These are phyloP conservation scores for Didymella sp. DNA, from an alignment of 2,329 filamentous ascomycete species.

Conservation along the genomic window DNA sequence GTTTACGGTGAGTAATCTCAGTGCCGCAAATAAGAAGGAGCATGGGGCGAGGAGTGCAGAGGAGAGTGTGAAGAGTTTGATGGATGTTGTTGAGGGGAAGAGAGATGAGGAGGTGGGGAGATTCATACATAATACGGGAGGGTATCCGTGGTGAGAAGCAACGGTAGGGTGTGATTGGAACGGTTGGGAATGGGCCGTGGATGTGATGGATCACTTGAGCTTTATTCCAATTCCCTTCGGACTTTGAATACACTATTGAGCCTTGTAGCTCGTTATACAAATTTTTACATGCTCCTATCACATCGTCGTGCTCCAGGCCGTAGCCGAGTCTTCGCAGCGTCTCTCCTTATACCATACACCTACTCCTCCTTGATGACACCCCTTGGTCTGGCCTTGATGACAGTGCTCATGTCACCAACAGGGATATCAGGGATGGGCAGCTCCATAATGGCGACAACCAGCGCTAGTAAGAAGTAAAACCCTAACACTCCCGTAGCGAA, in stretches of 20 bases:
- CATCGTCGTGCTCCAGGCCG: background rate
- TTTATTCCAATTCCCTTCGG: background rate
- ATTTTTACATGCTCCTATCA: background rate
- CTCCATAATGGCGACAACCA: conserved; percentile 27
- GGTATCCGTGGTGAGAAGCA: conserved; percentile 40
- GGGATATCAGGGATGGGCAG: conserved; percentile 24
- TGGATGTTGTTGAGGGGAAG: conserved; percentile 49
- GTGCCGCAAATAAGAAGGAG: conserved; percentile 42
- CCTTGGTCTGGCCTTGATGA: conserved; percentile 19
- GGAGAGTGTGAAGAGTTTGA: conserved; percentile 44
- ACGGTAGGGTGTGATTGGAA: no score
- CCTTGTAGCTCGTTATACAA: background rate
- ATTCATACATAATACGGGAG: conserved; percentile 44
- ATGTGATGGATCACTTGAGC: background rate
- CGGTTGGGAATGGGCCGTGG: no score
- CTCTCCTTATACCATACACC: background rate
- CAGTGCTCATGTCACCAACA: conserved; percentile 23
- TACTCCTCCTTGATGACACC: conserved; percentile 22
- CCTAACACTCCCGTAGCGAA: conserved; percentile 23
- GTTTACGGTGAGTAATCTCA: conserved; percentile 48
- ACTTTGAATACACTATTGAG: background rate
- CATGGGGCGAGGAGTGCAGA: conserved; percentile 47
- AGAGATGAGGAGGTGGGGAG: conserved; percentile 44
- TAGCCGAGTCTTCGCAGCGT: background rate
- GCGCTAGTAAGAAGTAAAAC: conserved; percentile 24